Evolutionary conservation across 176 grass and related monocot genomes (phyloP), one percentile per base, ranked within the genome.

Genomic region (Puccinellia tenuiflora): DNA sequence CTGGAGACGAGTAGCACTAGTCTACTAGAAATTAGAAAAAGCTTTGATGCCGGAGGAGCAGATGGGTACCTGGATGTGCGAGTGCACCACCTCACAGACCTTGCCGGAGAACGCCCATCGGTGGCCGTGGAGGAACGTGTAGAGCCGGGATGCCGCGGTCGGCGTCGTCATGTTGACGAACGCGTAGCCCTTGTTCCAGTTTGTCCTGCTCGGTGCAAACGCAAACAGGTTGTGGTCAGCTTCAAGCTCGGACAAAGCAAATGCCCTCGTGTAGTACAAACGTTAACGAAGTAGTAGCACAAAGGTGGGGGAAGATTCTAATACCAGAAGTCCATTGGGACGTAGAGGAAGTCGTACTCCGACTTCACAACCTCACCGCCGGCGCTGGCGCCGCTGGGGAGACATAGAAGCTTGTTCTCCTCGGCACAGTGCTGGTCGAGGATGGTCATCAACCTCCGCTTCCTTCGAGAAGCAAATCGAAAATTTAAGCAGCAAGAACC

Each of bases 151-250:
- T 1, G 88, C 92, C 6, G 80, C 92, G 1, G 25, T 17, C 34
- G 84, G 29, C 67, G 68, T 81, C 0, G 95, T 97, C 30, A 92
- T 75, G 54, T 97, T 97, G 0, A 97, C 86, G 10, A 97, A 97
- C 0, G 79, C 86, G 50, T 91, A 97, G 0, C 95, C 95, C 6
- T 81, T 83, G 81, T 97, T 97, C 57, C 69, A 85, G 0, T n/a
- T 2, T 0, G 65, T 91, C 54, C 95, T 97, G n/a, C 0, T 24
- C 37, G 38, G 38, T 9, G 38, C 28, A 57, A 5, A 39, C 38
- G 38, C 38, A 39, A 22, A 17, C 16, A 20, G 17, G 9, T 21
- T 7, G 52, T 39, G 38, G 38, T 39, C 18, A 39, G 9, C 40
- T 16, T 11, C 38, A 39, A 11, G 21, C 25, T 29, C 9, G 38